Percentiles rank a stretch among this genome's conserved stretches.
Conservation (phyloP, 2,329 filamentous ascomycete genomes). For the Aspergillus sp. region DNA sequence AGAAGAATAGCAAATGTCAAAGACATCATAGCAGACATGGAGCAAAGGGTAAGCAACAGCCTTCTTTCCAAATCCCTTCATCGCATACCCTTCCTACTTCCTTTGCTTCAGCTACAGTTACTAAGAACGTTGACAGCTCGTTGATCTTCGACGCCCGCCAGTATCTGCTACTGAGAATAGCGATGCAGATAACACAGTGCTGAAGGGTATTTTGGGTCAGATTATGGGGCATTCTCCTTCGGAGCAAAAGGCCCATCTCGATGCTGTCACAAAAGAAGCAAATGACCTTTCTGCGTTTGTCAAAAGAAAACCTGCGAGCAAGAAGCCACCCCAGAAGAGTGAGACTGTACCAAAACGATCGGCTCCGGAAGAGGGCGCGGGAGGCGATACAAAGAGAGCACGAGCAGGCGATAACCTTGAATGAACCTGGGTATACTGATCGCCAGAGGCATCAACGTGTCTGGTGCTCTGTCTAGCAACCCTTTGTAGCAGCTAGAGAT, state of each 20-base stretch:
- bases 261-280: constrained; percentile 57
- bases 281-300: constrained; percentile 63
- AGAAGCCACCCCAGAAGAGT: constrained; percentile 15
- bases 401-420: constrained; percentile 15
- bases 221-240: constrained; percentile 58
- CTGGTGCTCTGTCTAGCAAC: constrained; percentile 7
- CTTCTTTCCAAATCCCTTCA: not conserved
- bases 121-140: constrained; percentile 42
- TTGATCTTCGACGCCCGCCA: constrained; percentile 60
- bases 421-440: not conserved
- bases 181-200: constrained; percentile 43
- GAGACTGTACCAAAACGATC: constrained; percentile 32
- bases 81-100: not conserved
- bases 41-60: constrained; percentile 52
- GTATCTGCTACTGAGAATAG: constrained; percentile 47
- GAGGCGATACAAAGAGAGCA: constrained; percentile 29
- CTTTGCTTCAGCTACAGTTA: constrained; percentile 9
- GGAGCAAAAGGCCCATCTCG: constrained; percentile 56
- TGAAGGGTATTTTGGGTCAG: constrained; percentile 60
- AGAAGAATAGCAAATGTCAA: constrained; percentile 59
- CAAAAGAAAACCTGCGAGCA: constrained; percentile 51
- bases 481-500: not conserved
- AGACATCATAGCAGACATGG: constrained; percentile 63
- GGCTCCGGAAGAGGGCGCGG: constrained; percentile 25
- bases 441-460: not conserved